Evolutionary conservation across 108 stramenopile species (phyloP), one percentile per base, ranked within the genome.

Genomic region (Fragilaria radians): DNA sequence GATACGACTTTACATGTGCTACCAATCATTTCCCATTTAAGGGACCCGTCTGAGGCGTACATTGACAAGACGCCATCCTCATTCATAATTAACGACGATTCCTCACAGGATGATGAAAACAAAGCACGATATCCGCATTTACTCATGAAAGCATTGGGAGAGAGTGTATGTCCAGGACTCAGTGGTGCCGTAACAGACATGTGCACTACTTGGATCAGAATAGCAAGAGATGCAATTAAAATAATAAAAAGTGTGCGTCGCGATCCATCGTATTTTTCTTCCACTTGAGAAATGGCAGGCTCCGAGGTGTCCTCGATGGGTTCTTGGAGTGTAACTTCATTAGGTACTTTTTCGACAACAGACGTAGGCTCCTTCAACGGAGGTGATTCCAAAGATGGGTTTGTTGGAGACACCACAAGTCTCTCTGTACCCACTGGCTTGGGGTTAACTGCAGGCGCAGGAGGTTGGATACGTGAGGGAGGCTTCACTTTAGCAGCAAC

Each of bases 71-170:
- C 57, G 29, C 72, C 73, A 32, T 77, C 70, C 22, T 49, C 30
- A 5, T 59, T 47, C 24, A 81, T 60, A 27, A 63, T 32, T 50
- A 81, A 59, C 25, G 42, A 67, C 19, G 65, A 49, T 31, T 68
- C 25, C 21, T 50, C 29, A 46, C 76, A 77, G 9, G 32, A 42
- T 22, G 48, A 32, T 5, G 70, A 48, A 17, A 71, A 0, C 27
- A 63, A 52, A 1, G 62, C 49, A 9, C 52, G 47, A n/a, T 76
- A 24, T 28, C 81, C 81, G 30, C 81, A 82, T 31, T 73, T 68
- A 55, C 66, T 63, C 28, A 53, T 48, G 46, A 24, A 60, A 18
- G 61, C 54, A 32, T 70, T 70, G 11, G 77, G 74, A 17, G 62
- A 28, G 4, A 82, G 52, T 18, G 60, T 23, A 0, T 70, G 23